phyloP scores from a whole-genome alignment of 805 yeast genomes.

The Kluyveromyces aestuarii region DNA sequence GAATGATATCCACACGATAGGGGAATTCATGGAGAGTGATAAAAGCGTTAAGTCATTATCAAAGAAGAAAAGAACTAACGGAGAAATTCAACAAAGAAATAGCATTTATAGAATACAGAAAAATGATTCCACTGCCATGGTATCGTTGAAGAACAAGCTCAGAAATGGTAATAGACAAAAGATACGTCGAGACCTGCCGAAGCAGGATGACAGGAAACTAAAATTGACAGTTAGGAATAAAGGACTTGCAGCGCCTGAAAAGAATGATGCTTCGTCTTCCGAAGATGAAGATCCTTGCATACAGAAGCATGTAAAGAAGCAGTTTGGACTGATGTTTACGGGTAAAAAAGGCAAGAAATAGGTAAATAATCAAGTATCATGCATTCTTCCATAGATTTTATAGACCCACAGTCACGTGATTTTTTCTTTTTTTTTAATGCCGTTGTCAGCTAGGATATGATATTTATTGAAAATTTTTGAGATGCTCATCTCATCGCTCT shows the following conservation, averaged over 20 bases:
- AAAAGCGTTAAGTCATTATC: constrained; percentile 25
- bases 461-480: constrained; percentile 11
- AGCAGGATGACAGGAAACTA: neutral
- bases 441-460: neutral
- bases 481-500: constrained; percentile 15
- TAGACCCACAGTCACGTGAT: constrained; percentile 3
- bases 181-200: constrained; percentile 7
- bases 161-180: constrained; percentile 14
- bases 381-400: neutral
- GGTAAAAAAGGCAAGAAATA: constrained; percentile 14
- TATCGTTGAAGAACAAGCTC: constrained; percentile 27
- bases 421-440: constrained; percentile 1
- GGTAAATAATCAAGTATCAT: neutral
- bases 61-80: constrained; percentile 20
- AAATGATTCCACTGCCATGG: constrained; percentile 29
- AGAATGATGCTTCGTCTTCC: neutral
- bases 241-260: neutral
- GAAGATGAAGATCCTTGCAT: constrained; percentile 12
- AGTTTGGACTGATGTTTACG: constrained; percentile 21
- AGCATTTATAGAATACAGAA: constrained; percentile 20
- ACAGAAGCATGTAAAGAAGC: constrained; percentile 16
- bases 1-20: constrained; percentile 27
- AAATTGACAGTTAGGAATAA: neutral
- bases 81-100: constrained; percentile 5
- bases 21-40: constrained; percentile 28